A percentile compares a stretch with the other conserved stretches of the same genome.
phyloP scores from a whole-genome alignment of 306 rosid species.

The Urtica urens region DNA sequence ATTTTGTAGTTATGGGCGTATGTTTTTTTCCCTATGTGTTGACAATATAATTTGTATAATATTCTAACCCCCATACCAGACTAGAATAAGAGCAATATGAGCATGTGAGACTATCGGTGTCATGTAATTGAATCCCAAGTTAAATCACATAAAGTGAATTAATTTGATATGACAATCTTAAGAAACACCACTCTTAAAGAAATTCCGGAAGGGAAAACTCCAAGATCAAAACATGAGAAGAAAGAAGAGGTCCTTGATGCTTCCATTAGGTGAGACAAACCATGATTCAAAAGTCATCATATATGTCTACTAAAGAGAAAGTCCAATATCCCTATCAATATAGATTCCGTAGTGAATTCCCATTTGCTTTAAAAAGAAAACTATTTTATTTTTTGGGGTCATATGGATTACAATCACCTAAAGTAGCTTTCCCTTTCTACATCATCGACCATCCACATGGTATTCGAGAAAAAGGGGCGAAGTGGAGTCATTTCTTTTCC shows the following conservation, averaged over 20 bases:
- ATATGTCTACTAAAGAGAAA: slow-evolving; percentile 62
- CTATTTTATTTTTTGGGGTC: slow-evolving; percentile 16
- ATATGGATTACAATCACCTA: slow-evolving; percentile 35
- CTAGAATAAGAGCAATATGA: too few species aligned
- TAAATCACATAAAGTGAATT: too few species aligned
- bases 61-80: too few species aligned
- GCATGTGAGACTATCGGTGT: too few species aligned
- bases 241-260: slow-evolving; percentile 17
- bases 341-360: slow-evolving; percentile 46
- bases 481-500: slow-evolving; percentile 53
- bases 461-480: slow-evolving; percentile 17
- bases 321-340: slow-evolving; percentile 52
- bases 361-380: slow-evolving; percentile 43
- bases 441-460: slow-evolving; percentile 82
- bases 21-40: too few species aligned
- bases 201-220: neutral
- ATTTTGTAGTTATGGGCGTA: too few species aligned
- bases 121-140: too few species aligned
- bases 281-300: slow-evolving; percentile 64
- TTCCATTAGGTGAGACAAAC: slow-evolving; percentile 49
- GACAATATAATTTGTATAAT: too few species aligned
- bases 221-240: neutral
- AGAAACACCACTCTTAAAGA: neutral
- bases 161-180: neutral
- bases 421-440: slow-evolving; percentile 36